Evolutionary conservation across 140 eudicot species (phyloP).

Genomic region (Flaveria floridana): DNA sequence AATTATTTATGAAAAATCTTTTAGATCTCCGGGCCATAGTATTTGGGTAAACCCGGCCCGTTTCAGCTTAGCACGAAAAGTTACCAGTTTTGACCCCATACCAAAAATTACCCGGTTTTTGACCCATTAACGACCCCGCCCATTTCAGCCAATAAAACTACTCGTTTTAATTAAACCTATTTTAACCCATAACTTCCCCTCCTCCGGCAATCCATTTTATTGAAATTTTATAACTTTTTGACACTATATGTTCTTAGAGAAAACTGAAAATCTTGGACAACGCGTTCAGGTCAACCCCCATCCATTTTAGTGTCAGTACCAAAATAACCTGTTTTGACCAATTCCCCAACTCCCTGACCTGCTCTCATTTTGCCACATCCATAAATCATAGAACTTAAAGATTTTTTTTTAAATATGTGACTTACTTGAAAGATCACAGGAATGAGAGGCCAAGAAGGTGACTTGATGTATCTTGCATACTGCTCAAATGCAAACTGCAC

Average conservation of each 20-base stretch:
- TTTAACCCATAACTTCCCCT: not conserved
- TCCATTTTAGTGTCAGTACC: not conserved
- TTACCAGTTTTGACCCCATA: not conserved
- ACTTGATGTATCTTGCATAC: slow-evolving; percentile 68
- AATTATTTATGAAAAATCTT: not conserved
- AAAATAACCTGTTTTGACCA: not conserved
- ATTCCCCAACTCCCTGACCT: not conserved
- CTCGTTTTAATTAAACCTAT: not conserved
- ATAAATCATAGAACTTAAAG: too few species aligned
- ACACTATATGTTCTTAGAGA: not conserved
- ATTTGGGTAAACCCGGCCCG: not conserved
- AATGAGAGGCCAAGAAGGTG: slow-evolving; percentile 93
- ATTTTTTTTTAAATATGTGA: not conserved
- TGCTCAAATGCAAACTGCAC: slow-evolving; percentile 95
- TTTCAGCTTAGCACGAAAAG: not conserved
- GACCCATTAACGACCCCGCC: not conserved
- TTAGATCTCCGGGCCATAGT: not conserved
- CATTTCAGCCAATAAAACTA: not conserved
- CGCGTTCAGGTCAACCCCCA: not conserved
- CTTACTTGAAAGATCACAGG: slow-evolving; percentile 86
- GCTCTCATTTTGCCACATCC: not conserved
- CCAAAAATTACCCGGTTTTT: not conserved
- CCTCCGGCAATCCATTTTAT: not conserved
- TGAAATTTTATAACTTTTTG: not conserved
- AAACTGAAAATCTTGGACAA: not conserved